Base-by-base conservation (phyloP, 805 yeast species). In the Ogataea zsoltii region DNA sequence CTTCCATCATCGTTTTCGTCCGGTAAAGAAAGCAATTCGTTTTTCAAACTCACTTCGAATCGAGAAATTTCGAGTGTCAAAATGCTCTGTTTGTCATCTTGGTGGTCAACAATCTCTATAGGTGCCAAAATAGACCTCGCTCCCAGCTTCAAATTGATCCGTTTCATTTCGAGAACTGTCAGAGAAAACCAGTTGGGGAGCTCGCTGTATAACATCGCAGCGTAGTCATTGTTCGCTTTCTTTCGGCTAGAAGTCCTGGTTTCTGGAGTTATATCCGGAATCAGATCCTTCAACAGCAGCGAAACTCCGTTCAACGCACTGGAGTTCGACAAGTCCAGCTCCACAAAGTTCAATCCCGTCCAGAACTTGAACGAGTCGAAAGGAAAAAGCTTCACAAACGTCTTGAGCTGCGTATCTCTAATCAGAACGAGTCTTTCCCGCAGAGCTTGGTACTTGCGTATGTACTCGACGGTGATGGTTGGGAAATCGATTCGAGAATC, bases 231-330 rank as follows among this genome's bases (percentile, higher is more conserved):
- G 4, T 17, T 18, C 4, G 16, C 16, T 5, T 19, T 18, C 14
- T 19, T 17, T 7, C 18, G 10, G 7, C 9, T 9, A 9, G 25
- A 21, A 17, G 18, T 5, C 7, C 7, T 3, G 16, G 38, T 17
- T 34, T 17, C 15, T 9, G 25, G 17, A 4, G 21, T 11, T 12
- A 13, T 4, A 7, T 25, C 4, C 7, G 12, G 13, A n/a, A 12
- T 32, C 5, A 49, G 11, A 34, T 46, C 48, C 4, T 26, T 33
- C n/a, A 55, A 15, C 5, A 56, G 30, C 1, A 33, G 33, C 11
- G 50, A 46, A 14, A 50, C 42, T 3, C 72, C 75, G 42, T 60
- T 56, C 10, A 71, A 42, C 13, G 58, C 55, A 2, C 41, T 42
- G 7, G 69, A 37, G 30, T 63, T 49, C 0, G 70, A 60, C 1